Conservation (phyloP, 1,139 yeast species). For the Suhomyces kunorum region DNA sequence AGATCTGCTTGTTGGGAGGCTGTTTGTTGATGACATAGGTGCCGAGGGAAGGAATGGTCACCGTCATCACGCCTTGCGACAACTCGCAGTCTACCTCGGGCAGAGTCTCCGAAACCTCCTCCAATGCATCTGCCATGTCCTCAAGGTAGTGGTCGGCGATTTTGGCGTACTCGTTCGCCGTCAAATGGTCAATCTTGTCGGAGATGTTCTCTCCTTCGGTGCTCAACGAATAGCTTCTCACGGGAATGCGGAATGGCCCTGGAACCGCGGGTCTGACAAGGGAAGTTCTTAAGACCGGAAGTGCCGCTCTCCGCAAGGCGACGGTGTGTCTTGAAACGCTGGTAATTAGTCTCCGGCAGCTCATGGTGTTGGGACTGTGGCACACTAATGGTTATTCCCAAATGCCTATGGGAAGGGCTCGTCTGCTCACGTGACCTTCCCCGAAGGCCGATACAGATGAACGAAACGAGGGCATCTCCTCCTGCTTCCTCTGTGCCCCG, state of each 20-base stretch:
- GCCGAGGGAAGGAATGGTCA: constrained; percentile 66
- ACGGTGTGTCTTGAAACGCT: not conserved
- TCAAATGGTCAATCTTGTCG: constrained; percentile 47
- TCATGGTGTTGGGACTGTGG: constrained; percentile 4
- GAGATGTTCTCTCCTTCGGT: constrained; percentile 58
- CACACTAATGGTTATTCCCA: constrained; percentile 1
- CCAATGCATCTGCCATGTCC: constrained; percentile 60
- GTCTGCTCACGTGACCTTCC: not conserved
- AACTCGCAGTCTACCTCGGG: constrained; percentile 77
- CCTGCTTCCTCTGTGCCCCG: too few species aligned
- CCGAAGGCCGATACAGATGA: not conserved
- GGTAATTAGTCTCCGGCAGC: not conserved
- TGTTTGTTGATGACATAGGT: constrained; percentile 89
- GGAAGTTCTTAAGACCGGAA: not conserved
- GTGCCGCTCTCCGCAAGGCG: not conserved
- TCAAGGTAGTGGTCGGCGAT: constrained; percentile 67
- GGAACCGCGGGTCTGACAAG: not conserved
- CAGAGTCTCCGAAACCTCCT: constrained; percentile 56
- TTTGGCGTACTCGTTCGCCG: constrained; percentile 55
- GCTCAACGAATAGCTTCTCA: constrained; percentile 21
- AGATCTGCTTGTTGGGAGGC: constrained; percentile 90
- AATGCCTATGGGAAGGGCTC: not conserved
- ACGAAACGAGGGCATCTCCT: too few species aligned
- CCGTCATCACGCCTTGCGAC: constrained; percentile 78
- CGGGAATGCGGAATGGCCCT: not conserved